These are phyloP conservation scores for Sporothrix schenckii DNA, from an alignment of 2,329 filamentous ascomycete genomes.

Conservation along the genomic window DNA sequence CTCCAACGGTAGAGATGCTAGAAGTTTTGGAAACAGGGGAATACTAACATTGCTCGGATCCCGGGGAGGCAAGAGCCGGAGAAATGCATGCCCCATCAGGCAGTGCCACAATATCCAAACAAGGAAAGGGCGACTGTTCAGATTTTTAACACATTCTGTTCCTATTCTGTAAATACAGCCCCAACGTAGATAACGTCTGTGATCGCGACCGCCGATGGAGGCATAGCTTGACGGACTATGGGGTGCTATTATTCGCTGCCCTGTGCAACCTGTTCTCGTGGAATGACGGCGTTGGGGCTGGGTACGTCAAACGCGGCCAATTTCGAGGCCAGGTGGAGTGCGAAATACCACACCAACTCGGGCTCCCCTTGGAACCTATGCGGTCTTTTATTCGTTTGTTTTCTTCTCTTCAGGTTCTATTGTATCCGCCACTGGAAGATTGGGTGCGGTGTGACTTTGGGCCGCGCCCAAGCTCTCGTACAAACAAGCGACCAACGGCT, in stretches of 20 bases:
- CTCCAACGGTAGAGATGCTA: not conserved
- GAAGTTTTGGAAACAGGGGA: not conserved
- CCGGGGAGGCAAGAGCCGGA: slow-evolving; percentile 10
- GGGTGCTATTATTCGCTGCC: slow-evolving; percentile 29
- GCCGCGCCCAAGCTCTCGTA: not conserved
- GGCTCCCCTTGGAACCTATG: not conserved
- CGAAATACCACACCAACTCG: not conserved
- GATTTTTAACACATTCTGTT: not conserved
- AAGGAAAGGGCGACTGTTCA: slow-evolving; percentile 20
- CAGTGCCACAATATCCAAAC: not conserved
- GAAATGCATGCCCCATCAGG: not conserved
- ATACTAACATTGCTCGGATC: not conserved
- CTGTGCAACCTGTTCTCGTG: not conserved
- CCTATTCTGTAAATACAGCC: not conserved
- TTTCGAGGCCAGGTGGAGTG: not conserved
- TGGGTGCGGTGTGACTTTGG: slow-evolving; percentile 6
- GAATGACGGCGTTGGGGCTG: slow-evolving; percentile 14
- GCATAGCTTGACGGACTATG: too few species aligned
- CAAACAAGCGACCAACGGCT: not conserved
- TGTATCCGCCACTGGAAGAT: not conserved
- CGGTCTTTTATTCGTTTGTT: not conserved
- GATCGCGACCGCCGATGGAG: too few species aligned
- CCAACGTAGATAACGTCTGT: not conserved
- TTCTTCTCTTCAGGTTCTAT: not conserved
- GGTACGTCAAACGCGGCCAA: slow-evolving; percentile 22